Evolutionary conservation across 2,329 filamentous ascomycete genomes (phyloP), one percentile per base, ranked within the genome.

Genomic region (Ceratocystis harringtonii): DNA sequence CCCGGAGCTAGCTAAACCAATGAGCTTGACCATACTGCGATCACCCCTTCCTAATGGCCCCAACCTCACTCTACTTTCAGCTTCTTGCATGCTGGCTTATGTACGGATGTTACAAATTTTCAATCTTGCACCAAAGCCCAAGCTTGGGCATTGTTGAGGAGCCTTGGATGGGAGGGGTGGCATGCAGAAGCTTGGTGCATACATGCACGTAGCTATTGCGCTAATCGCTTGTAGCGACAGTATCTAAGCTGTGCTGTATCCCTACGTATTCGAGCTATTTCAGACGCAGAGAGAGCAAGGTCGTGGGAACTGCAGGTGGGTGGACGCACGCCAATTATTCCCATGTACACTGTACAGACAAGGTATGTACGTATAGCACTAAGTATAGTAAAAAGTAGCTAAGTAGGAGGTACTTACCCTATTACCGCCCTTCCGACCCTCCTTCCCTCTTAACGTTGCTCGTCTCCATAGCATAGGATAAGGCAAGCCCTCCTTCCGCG

Each of bases 41-140:
- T 28, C 55, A 64, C 65, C 62, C 65, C 65, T 66, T 62, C 43
- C 12, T 41, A 12, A 41, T 41, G 36, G 36, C 61, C 61, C 60
- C 61, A 61, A 64, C 62, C 62, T 64, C 28, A 64, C 65, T 57
- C 65, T 66, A 32, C 60, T 50, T 64, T 45, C 44, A 62, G 64
- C 48, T 61, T 65, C 64, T 41, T 66, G 64, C 64, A 66, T 66
- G 57, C 48, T 52, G 48, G 48, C 8, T 28, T 5, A 25, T 41
- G 36, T 41, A 41, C 15, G 36, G 10, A 41, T 45, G 22, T 5
- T 28, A 28, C 22, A 28, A 43, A 62, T 41, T 45, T 48, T 30
- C 44, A n/a, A 57, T 41, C 28, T 36, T 43, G 57, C 22, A 50
- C 36, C 17, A 25, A 28, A 36, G 57, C 28, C 50, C 30, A 30